phyloP scores from a whole-genome alignment of 352 stramenopile genomes.

The Phytophthora syringae region DNA sequence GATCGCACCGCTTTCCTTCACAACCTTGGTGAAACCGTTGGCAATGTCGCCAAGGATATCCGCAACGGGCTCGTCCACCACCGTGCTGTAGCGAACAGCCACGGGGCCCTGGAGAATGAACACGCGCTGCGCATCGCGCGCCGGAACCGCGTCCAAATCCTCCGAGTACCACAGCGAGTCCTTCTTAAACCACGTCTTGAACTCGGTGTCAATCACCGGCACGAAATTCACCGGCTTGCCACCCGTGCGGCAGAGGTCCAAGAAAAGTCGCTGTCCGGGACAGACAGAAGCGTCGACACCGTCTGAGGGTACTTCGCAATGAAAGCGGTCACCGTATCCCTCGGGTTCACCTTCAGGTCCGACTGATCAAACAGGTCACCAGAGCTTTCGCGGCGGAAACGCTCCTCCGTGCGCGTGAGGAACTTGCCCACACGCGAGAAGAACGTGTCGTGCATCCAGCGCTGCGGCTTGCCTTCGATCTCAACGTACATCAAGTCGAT shows the following conservation, averaged over 20 bases:
- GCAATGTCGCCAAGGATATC: slow-evolving; percentile 79
- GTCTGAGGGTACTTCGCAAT: slow-evolving; percentile 57
- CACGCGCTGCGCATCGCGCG: slow-evolving; percentile 79
- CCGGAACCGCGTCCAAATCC: slow-evolving; percentile 82
- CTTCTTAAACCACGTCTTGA: slow-evolving; percentile 91
- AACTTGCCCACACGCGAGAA: slow-evolving; percentile 77
- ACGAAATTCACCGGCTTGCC: slow-evolving; percentile 92
- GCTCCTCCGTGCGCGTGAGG: slow-evolving; percentile 69
- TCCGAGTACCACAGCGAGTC: slow-evolving; percentile 93
- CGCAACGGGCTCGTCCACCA: slow-evolving; percentile 76
- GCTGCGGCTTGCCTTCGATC: slow-evolving; percentile 50
- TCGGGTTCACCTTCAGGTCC: slow-evolving; percentile 50
- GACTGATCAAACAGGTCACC: slow-evolving; percentile 50
- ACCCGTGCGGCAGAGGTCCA: slow-evolving; percentile 79
- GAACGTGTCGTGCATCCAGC: slow-evolving; percentile 83
- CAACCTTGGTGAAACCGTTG: slow-evolving; percentile 59
- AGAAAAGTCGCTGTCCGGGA: slow-evolving; percentile 86
- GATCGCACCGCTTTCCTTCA: slow-evolving; percentile 32
- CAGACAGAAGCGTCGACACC: slow-evolving; percentile 63
- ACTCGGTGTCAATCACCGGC: slow-evolving; percentile 80
- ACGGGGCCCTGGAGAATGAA: slow-evolving; percentile 87
- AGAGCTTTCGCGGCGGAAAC: slow-evolving; percentile 54
- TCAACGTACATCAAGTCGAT: slow-evolving; percentile 84
- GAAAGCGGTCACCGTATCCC: slow-evolving; percentile 52
- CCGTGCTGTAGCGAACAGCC: slow-evolving; percentile 80